Evolutionary conservation across 2,329 filamentous ascomycete genomes (phyloP).

Genomic region (Diplocarpon mali): DNA sequence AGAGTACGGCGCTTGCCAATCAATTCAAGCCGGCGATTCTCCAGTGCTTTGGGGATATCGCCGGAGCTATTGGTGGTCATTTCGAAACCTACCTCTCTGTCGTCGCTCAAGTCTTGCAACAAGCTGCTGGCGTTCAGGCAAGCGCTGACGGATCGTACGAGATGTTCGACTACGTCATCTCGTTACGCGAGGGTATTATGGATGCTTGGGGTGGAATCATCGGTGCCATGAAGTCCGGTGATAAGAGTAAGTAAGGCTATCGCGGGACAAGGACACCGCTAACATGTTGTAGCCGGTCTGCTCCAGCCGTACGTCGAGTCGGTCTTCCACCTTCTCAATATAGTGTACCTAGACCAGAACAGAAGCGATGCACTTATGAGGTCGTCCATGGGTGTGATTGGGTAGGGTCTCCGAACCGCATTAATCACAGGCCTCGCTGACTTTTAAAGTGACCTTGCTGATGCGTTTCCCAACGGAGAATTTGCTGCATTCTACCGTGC

Average conservation of each 20-base stretch:
- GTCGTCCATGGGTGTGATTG: constrained; percentile 94
- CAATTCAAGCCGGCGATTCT: constrained; percentile 97
- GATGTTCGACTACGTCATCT: constrained; percentile 94
- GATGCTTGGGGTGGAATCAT: constrained; percentile 98
- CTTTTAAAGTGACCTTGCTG: constrained; percentile 67
- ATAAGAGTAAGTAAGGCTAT: constrained; percentile 50
- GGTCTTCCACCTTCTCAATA: constrained; percentile 78
- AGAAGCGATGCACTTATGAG: constrained; percentile 86
- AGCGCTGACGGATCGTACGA: constrained; percentile 76
- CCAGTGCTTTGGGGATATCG: constrained; percentile 96
- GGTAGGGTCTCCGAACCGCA: constrained; percentile 45
- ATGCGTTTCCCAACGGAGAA: constrained; percentile 86
- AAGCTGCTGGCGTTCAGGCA: constrained; percentile 74
- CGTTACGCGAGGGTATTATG: constrained; percentile 93
- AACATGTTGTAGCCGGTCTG: constrained; percentile 43
- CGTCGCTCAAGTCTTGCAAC: constrained; percentile 87
- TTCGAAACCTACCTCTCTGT: constrained; percentile 91
- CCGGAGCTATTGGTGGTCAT: constrained; percentile 79
- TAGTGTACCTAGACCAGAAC: constrained; percentile 71
- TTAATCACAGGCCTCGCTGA: constrained; percentile 9
- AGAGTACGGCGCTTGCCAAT: constrained; percentile 80
- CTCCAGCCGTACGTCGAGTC: constrained; percentile 70
- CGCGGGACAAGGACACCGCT: constrained; percentile 16
- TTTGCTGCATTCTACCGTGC: constrained; percentile 75
- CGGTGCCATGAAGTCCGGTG: constrained; percentile 77